Evolutionary conservation across 2,329 filamentous ascomycete species (phyloP), one percentile per base, ranked within the genome.

Genomic region (Venturia pyrina): DNA sequence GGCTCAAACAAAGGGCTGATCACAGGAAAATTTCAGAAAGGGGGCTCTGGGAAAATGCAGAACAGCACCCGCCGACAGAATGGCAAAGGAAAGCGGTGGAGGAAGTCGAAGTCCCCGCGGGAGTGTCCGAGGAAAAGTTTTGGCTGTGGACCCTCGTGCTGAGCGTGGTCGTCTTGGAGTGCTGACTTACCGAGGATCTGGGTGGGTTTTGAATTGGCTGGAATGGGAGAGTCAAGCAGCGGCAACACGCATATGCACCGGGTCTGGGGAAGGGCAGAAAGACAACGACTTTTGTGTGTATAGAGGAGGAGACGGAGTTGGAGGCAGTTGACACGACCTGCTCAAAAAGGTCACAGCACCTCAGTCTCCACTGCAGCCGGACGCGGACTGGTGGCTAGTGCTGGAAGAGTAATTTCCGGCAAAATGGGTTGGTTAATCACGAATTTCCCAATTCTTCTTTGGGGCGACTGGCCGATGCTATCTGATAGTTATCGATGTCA

Each of bases 111-210:
- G 24, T 2, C 11, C 2, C 28, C 6, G 17, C 53, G 53, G 53
- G 32, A 59, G 32, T 59, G 53, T 59, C 53, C 53, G 53, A 59
- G 53, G 53, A 59, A 59, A 59, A 59, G 53, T 59, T 59, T 59
- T 37, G 53, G 53, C 1, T 37, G 53, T 59, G 53, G 53, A 59
- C 53, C 32, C 53, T 59, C 53, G 53, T 59, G 53, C 53, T 59
- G 53, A 59, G 53, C 53, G 53, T 59, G 32, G 53, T 17, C 37
- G 32, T 59, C 53, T 2, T 59, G 53, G 53, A 59, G 53, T n/a
- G 53, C 32, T 32, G 48, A 53, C 53, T 59, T 59, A 59, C 53
- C 53, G 53, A 40, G 53, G 53, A 37, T 19, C 19, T 15, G 53
- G 53, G 53, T 37, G 15, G 19, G 32, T 17, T 57, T 57, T 57